Conservation (phyloP, 225 moss, liverwort and hornwort species). For the Antitrichia curtipendula region DNA sequence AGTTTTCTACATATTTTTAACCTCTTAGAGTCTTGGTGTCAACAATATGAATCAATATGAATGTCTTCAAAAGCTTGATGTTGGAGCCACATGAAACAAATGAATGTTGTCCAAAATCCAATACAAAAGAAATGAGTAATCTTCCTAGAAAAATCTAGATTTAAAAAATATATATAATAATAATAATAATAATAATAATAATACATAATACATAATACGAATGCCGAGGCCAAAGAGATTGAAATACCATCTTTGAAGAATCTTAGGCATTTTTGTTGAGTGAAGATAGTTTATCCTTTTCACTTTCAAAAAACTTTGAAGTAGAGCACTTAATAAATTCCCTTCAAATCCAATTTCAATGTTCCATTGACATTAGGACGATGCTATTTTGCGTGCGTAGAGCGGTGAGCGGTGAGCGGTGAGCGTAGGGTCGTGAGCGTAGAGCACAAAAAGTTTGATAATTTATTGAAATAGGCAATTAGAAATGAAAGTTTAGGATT, state of each 20-base stretch:
- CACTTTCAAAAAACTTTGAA: background rate
- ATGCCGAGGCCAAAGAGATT: background rate
- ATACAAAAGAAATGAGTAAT: background rate
- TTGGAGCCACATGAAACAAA: background rate
- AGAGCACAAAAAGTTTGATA: no score
- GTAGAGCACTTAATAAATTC: background rate
- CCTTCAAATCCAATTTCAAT: background rate
- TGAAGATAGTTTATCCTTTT: background rate
- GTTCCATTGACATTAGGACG: background rate
- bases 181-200: background rate
- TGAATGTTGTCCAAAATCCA: background rate
- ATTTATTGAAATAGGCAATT: no score
- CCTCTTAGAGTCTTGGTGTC: fast-evolving
- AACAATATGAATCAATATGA: background rate
- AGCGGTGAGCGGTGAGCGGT: no score
- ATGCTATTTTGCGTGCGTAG: no score
- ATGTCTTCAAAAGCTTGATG: background rate
- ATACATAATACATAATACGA: background rate
- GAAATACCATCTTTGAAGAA: background rate
- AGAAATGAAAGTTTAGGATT: no score
- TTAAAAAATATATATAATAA: background rate
- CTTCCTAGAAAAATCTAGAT: background rate
- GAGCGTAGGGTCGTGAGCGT: no score
- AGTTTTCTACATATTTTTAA: fast-evolving
- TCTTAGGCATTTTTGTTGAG: background rate